These are phyloP conservation scores for Xylariales sp. DNA, from an alignment of 2,329 filamentous ascomycete species.

Conservation along the genomic window DNA sequence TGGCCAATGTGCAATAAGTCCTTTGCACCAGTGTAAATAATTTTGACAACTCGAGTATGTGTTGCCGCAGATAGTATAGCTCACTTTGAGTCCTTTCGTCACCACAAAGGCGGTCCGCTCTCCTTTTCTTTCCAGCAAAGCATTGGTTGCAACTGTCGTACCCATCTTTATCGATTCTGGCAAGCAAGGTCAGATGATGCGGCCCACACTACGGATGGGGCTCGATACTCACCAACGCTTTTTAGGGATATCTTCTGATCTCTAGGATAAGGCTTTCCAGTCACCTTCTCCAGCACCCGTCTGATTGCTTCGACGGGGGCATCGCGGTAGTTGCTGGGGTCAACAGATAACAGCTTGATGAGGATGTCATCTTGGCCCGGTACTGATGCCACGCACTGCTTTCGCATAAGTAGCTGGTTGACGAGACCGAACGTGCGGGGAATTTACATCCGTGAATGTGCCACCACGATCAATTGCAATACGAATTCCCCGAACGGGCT, in stretches of 20 bases:
- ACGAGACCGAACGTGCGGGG: neutral
- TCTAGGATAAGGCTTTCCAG: slow-evolving; percentile 49
- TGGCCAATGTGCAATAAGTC: slow-evolving; percentile 15
- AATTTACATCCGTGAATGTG: slow-evolving; percentile 17
- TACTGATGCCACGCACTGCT: slow-evolving; percentile 49
- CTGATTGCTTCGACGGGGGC: slow-evolving; percentile 68
- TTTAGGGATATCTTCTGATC: slow-evolving; percentile 29
- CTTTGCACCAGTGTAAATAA: neutral
- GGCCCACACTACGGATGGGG: slow-evolving; percentile 14
- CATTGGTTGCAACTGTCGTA: slow-evolving; percentile 72
- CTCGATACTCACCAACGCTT: slow-evolving; percentile 24
- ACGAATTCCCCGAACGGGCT: neutral
- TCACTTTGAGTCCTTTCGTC: slow-evolving; percentile 48
- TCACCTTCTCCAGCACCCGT: slow-evolving; percentile 58
- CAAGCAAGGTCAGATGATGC: neutral
- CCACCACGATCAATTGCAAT: slow-evolving; percentile 14
- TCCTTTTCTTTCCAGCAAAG: slow-evolving; percentile 66
- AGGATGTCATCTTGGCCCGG: slow-evolving; percentile 63
- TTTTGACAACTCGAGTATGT: no score
- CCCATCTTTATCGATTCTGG: slow-evolving; percentile 52
- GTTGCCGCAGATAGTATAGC: neutral
- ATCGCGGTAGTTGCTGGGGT: slow-evolving; percentile 66
- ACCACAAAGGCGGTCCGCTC: slow-evolving; percentile 66
- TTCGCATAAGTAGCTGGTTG: neutral
- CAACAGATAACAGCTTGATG: slow-evolving; percentile 71